Conservation (phyloP, 805 yeast genomes). For the Lipomyces yamanashiensis region DNA sequence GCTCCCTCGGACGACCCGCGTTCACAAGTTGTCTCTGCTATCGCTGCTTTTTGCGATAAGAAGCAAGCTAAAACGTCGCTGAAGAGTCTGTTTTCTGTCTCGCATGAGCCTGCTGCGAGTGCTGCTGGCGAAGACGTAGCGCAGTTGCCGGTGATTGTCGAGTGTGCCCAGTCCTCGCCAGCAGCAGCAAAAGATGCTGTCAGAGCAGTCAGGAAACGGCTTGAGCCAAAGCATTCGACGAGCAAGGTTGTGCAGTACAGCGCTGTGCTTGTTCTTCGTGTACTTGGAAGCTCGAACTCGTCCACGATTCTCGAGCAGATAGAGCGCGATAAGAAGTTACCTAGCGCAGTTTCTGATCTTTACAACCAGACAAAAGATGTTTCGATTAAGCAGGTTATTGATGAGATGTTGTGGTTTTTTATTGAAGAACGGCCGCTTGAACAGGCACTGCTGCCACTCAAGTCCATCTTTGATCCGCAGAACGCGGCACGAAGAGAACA, state of each 20-base stretch:
- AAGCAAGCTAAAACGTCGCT: neutral
- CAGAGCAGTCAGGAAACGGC: conserved; percentile 24
- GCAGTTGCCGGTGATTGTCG: conserved; percentile 33
- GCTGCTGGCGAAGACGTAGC: conserved; percentile 19
- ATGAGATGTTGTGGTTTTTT: conserved; percentile 11
- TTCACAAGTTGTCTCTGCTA: conserved; percentile 16
- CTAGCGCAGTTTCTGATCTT: conserved; percentile 8
- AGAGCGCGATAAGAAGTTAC: conserved; percentile 22
- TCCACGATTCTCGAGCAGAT: conserved; percentile 13
- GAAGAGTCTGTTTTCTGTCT: conserved; percentile 5
- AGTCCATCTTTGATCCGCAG: neutral
- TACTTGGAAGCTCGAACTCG: conserved; percentile 28
- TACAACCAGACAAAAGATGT: conserved; percentile 17
- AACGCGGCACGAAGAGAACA: neutral
- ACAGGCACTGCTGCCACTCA: conserved; percentile 4
- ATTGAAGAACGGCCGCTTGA: neutral
- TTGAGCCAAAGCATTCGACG: conserved; percentile 20
- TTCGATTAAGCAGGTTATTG: conserved; percentile 15
- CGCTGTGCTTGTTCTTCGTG: conserved; percentile 26
- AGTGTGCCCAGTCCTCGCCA: conserved; percentile 31
- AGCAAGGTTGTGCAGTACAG: conserved; percentile 22
- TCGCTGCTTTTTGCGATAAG: conserved; percentile 30
- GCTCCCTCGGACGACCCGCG: conserved; percentile 15
- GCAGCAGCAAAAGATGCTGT: conserved; percentile 31
- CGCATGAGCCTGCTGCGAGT: conserved; percentile 1